Evolutionary conservation across 139 green algal species (phyloP), one percentile per base, ranked within the genome.

Genomic region (Microglena sp.): DNA sequence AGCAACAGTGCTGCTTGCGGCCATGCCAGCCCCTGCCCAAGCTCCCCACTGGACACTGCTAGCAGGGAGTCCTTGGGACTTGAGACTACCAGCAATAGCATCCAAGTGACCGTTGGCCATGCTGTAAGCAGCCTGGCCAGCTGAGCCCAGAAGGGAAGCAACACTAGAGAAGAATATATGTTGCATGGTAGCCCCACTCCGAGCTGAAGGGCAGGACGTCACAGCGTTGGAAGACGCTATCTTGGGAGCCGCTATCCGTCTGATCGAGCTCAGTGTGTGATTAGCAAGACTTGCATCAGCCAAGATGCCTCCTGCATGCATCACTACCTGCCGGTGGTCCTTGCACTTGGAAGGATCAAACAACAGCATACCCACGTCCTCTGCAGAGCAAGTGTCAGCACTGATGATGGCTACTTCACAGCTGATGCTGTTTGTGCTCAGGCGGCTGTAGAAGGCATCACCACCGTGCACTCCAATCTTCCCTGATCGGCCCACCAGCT

Each of bases 61-160:
- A 1, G 31, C 67, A 4, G 45, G 24, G 1, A 69, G 5, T 32
- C 67, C 73, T 5, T 22, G 6, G 2, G 18, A 3, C 0, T 24
- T 7, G 6, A 45, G 31, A 27, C 55, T 63, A 0, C 18, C 35
- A 4, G 71, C 72, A 11, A 68, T 46, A 3, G 58, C 71, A 40
- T 93, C 86, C 61, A 95, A 64, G 0, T 58, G 70, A 18, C 73
- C 78, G 64, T 95, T 95, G 57, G 88, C 89, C 7, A 77, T 70
- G 57, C 66, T 67, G 71, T 95, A 95, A 70, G 81, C 87, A 57
- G 85, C 75, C 62, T 95, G 88, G 22, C 89, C 88, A 28, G 82
- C 66, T 1, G 78, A 85, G 24, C 87, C 86, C 36, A 93, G 77
- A 44, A 92, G 68, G 30, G 80, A 74, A 2, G 87, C 86, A 30